Conservation (phyloP, 345 rosid species). For the Euphorbia lathyris region DNA sequence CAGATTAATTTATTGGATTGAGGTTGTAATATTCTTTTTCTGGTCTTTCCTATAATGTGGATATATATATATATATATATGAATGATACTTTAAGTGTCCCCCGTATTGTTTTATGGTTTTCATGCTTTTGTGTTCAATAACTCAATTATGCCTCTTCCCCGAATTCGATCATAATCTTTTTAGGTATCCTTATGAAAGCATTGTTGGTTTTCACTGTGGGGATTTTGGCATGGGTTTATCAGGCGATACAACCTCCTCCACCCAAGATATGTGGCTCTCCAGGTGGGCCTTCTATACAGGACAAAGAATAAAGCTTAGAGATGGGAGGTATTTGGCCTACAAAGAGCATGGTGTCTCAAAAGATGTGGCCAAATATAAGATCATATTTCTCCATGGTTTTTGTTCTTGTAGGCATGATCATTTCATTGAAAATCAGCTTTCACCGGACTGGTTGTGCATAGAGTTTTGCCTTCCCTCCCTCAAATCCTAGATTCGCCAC, state of each 20-base stretch:
- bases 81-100: not conserved
- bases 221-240: constrained; percentile 22
- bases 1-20: no score
- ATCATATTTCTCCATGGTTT: not conserved
- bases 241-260: constrained; percentile 19
- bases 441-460: no score
- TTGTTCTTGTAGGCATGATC: not conserved
- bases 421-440: not conserved
- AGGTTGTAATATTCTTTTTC: no score
- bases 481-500: no score
- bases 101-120: not conserved
- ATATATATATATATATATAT: no score
- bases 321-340: no score
- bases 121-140: not conserved
- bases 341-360: no score
- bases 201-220: constrained; percentile 14
- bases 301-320: no score
- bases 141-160: not conserved
- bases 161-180: not conserved
- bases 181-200: constrained; percentile 15
- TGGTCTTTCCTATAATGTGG: no score
- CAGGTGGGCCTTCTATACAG: no score
- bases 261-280: no score
- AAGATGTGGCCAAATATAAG: constrained; percentile 11
- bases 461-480: no score